Conservation (phyloP, 75 land plant genomes). For the Picea sitchensis region DNA sequence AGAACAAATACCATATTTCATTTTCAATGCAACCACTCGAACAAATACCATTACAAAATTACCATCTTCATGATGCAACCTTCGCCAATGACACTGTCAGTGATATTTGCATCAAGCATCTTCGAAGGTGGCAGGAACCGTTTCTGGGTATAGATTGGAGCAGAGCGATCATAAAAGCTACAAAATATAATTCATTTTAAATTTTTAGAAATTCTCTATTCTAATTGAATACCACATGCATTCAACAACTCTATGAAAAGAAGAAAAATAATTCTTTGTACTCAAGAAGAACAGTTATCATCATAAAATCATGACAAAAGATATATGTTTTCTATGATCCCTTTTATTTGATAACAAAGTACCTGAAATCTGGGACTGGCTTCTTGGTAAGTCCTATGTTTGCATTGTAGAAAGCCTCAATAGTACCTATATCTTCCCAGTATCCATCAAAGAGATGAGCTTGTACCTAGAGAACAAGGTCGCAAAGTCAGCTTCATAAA, state of each 20-base stretch:
- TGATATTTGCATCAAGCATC: constrained; percentile 59
- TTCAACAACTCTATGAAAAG: neutral
- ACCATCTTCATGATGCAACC: constrained; percentile 77
- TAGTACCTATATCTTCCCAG: constrained; percentile 89
- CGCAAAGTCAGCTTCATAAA: no score
- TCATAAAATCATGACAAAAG: neutral
- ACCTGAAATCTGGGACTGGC: constrained; percentile 62
- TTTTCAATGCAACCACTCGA: neutral
- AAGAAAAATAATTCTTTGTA: neutral
- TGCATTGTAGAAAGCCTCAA: constrained; percentile 83
- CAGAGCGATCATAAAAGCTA: constrained; percentile 71
- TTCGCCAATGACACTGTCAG: constrained; percentile 82
- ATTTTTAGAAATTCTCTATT: neutral
- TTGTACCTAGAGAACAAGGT: constrained; percentile 45
- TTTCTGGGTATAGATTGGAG: constrained; percentile 77
- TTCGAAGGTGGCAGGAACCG: constrained; percentile 79
- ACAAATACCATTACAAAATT: neutral
- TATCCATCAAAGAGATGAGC: constrained; percentile 77
- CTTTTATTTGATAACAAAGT: neutral
- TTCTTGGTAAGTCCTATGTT: constrained; percentile 68
- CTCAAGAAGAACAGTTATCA: neutral
- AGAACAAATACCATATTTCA: neutral
- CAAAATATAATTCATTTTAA: neutral
- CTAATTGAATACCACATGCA: neutral
- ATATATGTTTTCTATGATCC: neutral